Base-by-base conservation (phyloP, 202 grass and related monocot species). In the Setaria italica region DNA sequence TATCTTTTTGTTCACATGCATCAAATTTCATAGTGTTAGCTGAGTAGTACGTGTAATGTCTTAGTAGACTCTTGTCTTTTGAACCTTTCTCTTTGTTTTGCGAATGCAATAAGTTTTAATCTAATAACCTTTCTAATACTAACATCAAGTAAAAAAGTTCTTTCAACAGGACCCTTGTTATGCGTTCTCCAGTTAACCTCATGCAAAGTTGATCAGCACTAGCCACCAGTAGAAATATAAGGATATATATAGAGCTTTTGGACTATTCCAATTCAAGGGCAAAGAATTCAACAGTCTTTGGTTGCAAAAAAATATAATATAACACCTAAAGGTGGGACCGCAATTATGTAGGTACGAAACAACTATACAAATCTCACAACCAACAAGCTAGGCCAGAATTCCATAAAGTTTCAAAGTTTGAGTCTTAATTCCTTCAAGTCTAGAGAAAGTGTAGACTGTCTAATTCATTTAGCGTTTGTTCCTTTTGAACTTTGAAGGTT, bases 331-430 rank as follows among this genome's bases (percentile, higher is more conserved):
- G 7, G 20, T 25, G 43, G 29, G 68, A 74, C 75, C 68, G 42
- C 17, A 20, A 47, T 56, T 48, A 68, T 53, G 39, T 30, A 21
- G 49, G 39, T 49, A 50, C 11, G 75, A 45, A 54, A 33, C 62
- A 85, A 67, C 6, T 56, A 48, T 34, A 51, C 42, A 9, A 41
- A 62, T 72, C 67, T 51, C 75, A 39, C 54, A 42, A 54, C 46
- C n/a, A 72, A 53, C 20, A 56, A 41, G 39, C 39, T 41, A 41
- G 72, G 63, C 49, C n/a, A 69, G 39, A 57, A 80, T 68, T 88
- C 73, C 55, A 51, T 35, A 0, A 5, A 62, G 6, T 70, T 89
- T 89, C 87, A 89, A 89, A 80, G 51, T 25, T 73, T 20, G 42
- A 17, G 11, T 63, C 62, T 76, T 32, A 64, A 9, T 45, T 55